A percentile compares a stretch with the other conserved stretches of the same genome.
These are phyloP conservation scores for Penicillium hordei DNA, from an alignment of 2,329 filamentous ascomycete genomes.

Conservation along the genomic window DNA sequence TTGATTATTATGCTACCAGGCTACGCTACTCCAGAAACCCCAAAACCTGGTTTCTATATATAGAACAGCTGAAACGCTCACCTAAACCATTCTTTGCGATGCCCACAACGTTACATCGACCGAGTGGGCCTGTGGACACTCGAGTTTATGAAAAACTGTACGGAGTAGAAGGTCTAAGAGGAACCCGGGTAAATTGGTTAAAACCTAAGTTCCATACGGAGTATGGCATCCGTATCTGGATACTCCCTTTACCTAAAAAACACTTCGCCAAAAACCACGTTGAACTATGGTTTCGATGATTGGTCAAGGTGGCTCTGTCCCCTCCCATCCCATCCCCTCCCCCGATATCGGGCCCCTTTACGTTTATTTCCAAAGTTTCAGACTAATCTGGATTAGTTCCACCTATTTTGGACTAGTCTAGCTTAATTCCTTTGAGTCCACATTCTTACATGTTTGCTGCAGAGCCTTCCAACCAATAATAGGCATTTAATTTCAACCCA, in stretches of 20 bases:
- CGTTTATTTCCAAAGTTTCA: neutral
- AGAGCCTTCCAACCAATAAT: slow-evolving; percentile 10
- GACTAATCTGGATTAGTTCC: neutral
- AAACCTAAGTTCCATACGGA: neutral
- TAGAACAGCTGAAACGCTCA: slow-evolving; percentile 11
- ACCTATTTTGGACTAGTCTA: slow-evolving; percentile 1
- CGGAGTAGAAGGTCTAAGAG: neutral
- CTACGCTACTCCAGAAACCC: neutral
- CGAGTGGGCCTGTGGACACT: neutral
- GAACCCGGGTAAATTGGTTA: neutral
- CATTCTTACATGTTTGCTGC: slow-evolving; percentile 25
- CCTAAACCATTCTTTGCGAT: slow-evolving; percentile 9
- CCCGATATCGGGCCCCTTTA: slow-evolving; percentile 22
- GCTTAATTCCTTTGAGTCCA: slow-evolving; percentile 13
- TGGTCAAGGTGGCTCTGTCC: neutral
- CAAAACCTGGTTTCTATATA: slow-evolving; percentile 7
- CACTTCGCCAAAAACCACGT: neutral
- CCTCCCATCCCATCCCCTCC: no score
- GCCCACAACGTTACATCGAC: neutral
- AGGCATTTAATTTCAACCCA: neutral
- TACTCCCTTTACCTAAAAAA: neutral
- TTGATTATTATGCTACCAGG: neutral
- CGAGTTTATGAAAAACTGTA: neutral
- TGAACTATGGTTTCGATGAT: slow-evolving; percentile 5
- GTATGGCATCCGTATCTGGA: neutral